Conservation (phyloP, 768 basidiomycete genomes). For the Lactarius tabidus region DNA sequence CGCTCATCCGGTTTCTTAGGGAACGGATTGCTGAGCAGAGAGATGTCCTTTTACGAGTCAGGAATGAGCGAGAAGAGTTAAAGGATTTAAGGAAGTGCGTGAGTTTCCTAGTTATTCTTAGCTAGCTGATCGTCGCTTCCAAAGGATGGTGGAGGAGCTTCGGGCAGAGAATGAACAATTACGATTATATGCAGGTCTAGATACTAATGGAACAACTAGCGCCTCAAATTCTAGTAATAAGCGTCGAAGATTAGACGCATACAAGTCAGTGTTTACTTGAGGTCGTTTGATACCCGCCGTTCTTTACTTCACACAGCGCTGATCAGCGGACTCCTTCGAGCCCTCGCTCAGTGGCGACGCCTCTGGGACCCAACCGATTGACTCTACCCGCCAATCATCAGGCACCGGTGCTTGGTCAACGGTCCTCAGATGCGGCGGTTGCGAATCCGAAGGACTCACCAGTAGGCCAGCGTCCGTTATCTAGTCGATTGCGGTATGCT, state of each 20-base stretch:
- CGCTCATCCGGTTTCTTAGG: conserved; percentile 62
- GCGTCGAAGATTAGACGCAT: conserved; percentile 48
- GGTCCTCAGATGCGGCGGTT: conserved; percentile 15
- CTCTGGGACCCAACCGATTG: conserved; percentile 58
- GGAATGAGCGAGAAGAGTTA: conserved; percentile 45
- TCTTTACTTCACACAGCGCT: conserved; percentile 3
- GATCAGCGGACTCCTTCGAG: conserved; percentile 42
- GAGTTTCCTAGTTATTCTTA: conserved; percentile 8
- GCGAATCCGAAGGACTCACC: conserved; percentile 13
- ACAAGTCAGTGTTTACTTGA: conserved; percentile 36
- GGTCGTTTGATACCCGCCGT: background rate
- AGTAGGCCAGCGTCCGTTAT: conserved; percentile 41
- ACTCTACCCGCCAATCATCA: conserved; percentile 63
- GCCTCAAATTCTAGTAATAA: conserved; percentile 58
- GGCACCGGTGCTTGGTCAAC: conserved; percentile 40
- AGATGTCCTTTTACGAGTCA: conserved; percentile 48
- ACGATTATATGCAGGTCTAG: conserved; percentile 35
- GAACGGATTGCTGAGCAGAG: conserved; percentile 54
- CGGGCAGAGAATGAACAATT: conserved; percentile 47
- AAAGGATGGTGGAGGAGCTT: conserved; percentile 49
- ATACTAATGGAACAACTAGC: conserved; percentile 36
- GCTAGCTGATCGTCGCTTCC: conserved; percentile 15
- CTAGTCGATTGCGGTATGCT: conserved; percentile 50
- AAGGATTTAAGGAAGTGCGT: conserved; percentile 49
- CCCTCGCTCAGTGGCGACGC: conserved; percentile 53